Base-by-base conservation (phyloP, 768 basidiomycete species). In the Goffeauzyma gilvescens region DNA sequence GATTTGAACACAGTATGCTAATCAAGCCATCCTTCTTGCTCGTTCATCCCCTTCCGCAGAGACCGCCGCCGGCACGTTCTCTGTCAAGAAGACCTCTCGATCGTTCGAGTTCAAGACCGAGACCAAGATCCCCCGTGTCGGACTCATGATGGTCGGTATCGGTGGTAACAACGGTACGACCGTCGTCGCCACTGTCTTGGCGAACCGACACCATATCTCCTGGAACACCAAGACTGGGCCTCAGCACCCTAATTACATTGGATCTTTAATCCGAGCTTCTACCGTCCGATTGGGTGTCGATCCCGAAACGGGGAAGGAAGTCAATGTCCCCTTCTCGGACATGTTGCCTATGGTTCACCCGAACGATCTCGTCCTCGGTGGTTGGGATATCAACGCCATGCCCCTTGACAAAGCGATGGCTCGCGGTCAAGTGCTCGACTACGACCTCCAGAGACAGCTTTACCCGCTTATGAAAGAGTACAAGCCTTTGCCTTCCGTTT, bases 91-190 rank as follows among this genome's bases (percentile, higher is more conserved):
- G 36, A 83, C 78, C 38, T 72, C 73, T 51, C 75, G 78, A 60
- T 69, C 74, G 22, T 89, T 75, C 62, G 81, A 96, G 68, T 89
- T 98, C 73, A 79, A 79, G 68, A 96, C 93, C 50, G 69, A 74
- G 60, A 71, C 81, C 57, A 73, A 75, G 54, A 83, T 90, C 47
- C 71, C 77, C 53, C 87, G 79, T 71, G 90, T 86, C 59, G 93
- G 90, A 87, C 72, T 98, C 50, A 80, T 98, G 81, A 80, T 98
- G 75, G 79, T 96, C 54, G 93, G 93, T 46, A 67, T 87, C 45
- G 90, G 90, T 45, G 90, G 93, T 40, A 98, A 98, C 74, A 98
- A 98, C 59, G 93, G 90, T 39, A 74, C 81, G 36, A 96, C 90
- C 21, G 72, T 96, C 36, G 79, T 77, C 50, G 89, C 93, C 10